Percentiles rank a stretch among this genome's conserved stretches.
Evolutionary conservation across 2,329 filamentous ascomycete genomes (phyloP).

Genomic region (Penicillium occitanis): DNA sequence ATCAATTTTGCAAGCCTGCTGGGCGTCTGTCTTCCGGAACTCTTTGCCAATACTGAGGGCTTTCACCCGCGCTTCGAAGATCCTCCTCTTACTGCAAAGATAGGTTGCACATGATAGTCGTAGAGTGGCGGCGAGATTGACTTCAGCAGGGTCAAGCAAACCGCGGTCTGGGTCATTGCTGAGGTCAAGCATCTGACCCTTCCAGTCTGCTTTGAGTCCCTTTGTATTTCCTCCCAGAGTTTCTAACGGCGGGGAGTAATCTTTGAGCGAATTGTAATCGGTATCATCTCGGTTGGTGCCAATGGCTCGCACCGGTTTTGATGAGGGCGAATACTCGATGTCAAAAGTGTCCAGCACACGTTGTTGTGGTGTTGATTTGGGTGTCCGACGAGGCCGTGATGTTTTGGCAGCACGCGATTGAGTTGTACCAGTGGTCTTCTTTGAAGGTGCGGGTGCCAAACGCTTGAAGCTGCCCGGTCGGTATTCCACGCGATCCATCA

Average conservation of each 20-base stretch:
- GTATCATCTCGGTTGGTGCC: constrained; percentile 75
- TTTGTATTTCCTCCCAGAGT: constrained; percentile 67
- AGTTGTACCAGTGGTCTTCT: constrained; percentile 27
- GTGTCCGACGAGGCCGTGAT: constrained; percentile 40
- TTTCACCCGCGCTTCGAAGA: constrained; percentile 75
- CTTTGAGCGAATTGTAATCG: constrained; percentile 69
- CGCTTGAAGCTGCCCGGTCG: constrained; percentile 39
- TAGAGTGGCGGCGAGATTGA: constrained; percentile 72
- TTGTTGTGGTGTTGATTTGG: constrained; percentile 43
- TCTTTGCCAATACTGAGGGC: constrained; percentile 69
- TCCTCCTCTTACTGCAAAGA: constrained; percentile 86
- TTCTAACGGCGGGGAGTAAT: constrained; percentile 69
- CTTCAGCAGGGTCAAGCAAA: constrained; percentile 75
- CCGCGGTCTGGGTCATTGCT: constrained; percentile 67
- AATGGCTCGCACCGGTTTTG: constrained; percentile 46
- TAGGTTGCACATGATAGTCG: constrained; percentile 85
- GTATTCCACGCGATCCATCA: constrained; percentile 40
- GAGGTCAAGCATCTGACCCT: constrained; percentile 75
- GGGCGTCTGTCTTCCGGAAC: constrained; percentile 92
- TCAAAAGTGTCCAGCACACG: constrained; percentile 42
- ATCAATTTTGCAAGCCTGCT: constrained; percentile 96
- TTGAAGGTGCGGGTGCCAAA: constrained; percentile 41
- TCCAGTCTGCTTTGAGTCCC: constrained; percentile 82
- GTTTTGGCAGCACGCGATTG: constrained; percentile 33
- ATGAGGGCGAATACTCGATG: constrained; percentile 33